These are phyloP conservation scores for Candida maltosa DNA, from an alignment of 805 yeast genomes.

Conservation along the genomic window DNA sequence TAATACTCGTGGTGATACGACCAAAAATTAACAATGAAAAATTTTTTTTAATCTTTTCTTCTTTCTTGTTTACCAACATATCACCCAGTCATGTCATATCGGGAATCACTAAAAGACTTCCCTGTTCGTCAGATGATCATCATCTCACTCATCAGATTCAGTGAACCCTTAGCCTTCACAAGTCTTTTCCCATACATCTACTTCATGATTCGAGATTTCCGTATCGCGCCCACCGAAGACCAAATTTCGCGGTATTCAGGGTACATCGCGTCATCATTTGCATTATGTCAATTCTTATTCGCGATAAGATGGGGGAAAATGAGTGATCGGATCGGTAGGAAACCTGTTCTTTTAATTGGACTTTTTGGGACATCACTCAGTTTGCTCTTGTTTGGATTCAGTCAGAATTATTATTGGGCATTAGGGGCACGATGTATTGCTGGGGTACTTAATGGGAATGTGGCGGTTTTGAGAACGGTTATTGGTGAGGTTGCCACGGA, in stretches of 20 bases:
- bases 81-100: constrained; percentile 9
- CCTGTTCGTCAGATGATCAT: constrained; percentile 49
- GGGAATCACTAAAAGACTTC: constrained; percentile 53
- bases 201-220: constrained; percentile 60
- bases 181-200: constrained; percentile 62
- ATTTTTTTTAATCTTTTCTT: background rate
- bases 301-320: constrained; percentile 60
- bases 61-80: background rate
- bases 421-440: constrained; percentile 48
- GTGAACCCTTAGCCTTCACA: constrained; percentile 64
- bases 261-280: constrained; percentile 58
- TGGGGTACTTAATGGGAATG: constrained; percentile 63
- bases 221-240: constrained; percentile 45
- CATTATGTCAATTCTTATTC: constrained; percentile 55
- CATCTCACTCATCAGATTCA: constrained; percentile 44
- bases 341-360: constrained; percentile 50
- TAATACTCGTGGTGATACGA: background rate
- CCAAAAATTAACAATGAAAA: background rate
- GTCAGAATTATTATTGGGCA: constrained; percentile 50
- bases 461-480: constrained; percentile 60
- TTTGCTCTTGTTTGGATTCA: constrained; percentile 50
- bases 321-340: constrained; percentile 56
- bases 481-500: constrained; percentile 60
- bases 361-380: constrained; percentile 49
- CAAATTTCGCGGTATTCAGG: constrained; percentile 61